Percentiles rank a stretch among this genome's conserved stretches.
Conservation (phyloP, 805 yeast genomes). For the Ogataea angusta region DNA sequence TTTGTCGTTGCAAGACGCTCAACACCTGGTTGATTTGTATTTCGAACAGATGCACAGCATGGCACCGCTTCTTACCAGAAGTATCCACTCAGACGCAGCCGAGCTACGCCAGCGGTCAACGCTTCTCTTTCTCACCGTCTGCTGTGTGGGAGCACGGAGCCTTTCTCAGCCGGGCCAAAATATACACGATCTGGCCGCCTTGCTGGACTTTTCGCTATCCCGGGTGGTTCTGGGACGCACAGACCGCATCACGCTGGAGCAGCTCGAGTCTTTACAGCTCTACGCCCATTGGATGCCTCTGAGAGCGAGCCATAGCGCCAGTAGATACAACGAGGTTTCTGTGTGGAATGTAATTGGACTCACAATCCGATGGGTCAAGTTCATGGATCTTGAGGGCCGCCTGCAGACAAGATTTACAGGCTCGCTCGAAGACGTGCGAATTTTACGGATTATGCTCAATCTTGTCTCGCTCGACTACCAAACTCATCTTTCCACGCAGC, state of each 20-base stretch:
- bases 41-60: slow-evolving; percentile 15
- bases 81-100: slow-evolving; percentile 14
- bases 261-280: slow-evolving; percentile 15
- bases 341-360: slow-evolving; percentile 17
- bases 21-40: slow-evolving; percentile 12
- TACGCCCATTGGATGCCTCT: slow-evolving; percentile 21
- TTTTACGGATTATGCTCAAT: slow-evolving; percentile 14
- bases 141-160: slow-evolving; percentile 13
- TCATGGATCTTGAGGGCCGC: slow-evolving; percentile 12
- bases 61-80: slow-evolving; percentile 17
- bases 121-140: slow-evolving; percentile 12
- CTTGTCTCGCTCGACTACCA: slow-evolving; percentile 18
- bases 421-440: slow-evolving; percentile 12
- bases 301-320: background rate
- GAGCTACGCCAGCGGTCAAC: slow-evolving; percentile 12
- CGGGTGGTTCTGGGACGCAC: slow-evolving; percentile 10
- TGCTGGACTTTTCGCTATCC: slow-evolving; percentile 13
- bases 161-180: slow-evolving; percentile 2
- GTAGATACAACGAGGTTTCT: slow-evolving; percentile 13
- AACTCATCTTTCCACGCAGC: slow-evolving; percentile 15
- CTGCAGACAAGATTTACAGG: background rate
- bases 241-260: slow-evolving; percentile 14
- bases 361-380: slow-evolving; percentile 17
- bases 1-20: slow-evolving; percentile 12
- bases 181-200: slow-evolving; percentile 10